Percentiles rank a stretch among this genome's conserved stretches.
These are phyloP conservation scores for Entomortierella beljakovae DNA, from an alignment of 192 early-diverging fungal species.

Conservation along the genomic window DNA sequence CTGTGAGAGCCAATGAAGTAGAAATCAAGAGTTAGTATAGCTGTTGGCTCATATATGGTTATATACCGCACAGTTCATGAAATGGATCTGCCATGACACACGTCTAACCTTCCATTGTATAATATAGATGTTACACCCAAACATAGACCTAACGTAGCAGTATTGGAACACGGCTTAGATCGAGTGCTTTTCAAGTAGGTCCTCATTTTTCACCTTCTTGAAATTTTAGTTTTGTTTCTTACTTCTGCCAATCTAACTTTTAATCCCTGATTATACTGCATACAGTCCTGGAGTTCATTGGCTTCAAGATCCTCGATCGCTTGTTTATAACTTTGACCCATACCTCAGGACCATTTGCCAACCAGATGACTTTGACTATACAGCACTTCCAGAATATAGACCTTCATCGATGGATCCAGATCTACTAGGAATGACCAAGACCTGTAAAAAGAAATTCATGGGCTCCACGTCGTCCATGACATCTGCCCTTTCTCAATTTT, in stretches of 20 bases:
- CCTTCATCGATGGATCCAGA: slow-evolving; percentile 81
- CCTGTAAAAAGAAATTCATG: slow-evolving; percentile 67
- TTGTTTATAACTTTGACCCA: slow-evolving; percentile 84
- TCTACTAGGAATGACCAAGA: slow-evolving; percentile 63
- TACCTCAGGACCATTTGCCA: slow-evolving; percentile 84
- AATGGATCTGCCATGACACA: no score
- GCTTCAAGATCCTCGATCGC: slow-evolving; percentile 80
- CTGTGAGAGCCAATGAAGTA: slow-evolving; percentile 37
- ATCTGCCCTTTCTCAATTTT: slow-evolving; percentile 78
- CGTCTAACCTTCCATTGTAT: not conserved
- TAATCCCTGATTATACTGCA: not conserved
- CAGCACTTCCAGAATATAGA: slow-evolving; percentile 81
- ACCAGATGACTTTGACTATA: slow-evolving; percentile 84
- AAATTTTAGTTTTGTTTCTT: not conserved
- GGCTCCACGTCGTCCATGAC: slow-evolving; percentile 95
- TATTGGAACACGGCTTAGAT: slow-evolving; percentile 72
- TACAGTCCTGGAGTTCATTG: slow-evolving; percentile 84
- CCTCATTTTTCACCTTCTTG: not conserved
- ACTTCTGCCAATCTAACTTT: not conserved
- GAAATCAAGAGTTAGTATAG: slow-evolving; percentile 28
- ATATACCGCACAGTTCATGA: no score
- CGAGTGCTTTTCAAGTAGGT: slow-evolving; percentile 72
- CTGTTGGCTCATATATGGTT: no score
- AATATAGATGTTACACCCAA: slow-evolving; percentile 35
- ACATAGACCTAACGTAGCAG: slow-evolving; percentile 45